Base-by-base conservation (phyloP, 768 basidiomycete genomes). In the Hygrocybe coccinea region DNA sequence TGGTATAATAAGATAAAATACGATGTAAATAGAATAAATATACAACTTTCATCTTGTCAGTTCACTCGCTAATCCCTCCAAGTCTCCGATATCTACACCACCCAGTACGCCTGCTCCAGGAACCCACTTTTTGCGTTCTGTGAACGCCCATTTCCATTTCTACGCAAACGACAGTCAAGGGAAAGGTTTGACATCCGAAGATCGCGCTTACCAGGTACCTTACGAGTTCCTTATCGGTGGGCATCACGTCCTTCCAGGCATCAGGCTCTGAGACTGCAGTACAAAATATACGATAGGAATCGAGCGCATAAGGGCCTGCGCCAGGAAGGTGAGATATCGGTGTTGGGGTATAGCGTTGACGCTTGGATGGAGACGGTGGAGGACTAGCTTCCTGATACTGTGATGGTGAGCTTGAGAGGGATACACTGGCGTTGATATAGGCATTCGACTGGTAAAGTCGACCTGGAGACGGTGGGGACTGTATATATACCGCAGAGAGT, bases 271-370 rank as follows among this genome's bases (percentile, higher is more conserved):
- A 54, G 59, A 69, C 54, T 38, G 56, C 59, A 57, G 67, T 69
- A 56, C 80, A 87, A 66, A 87, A 90, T 17, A 90, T 87, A 38
- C 86, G 77, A 61, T 87, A 87, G 4, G 85, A 88, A 64, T 90
- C 88, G 1, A 87, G 74, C 1, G 89, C 89, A 57, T 90, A 91
- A 2, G 74, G 71, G 0, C 89, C 87, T 1, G 83, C 74, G 0
- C 87, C 87, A 0, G 85, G 82, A 24, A 84, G 75, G 60, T 83
- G 78, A 38, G 81, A 80, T 52, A 83, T 69, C 10, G 78, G 71
- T 9, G 80, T 82, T 5, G 70, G 64, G 1, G 77, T 76, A 58
- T 82, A 83, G 41, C 65, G 60, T 29, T 52, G 54, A 46, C 59
- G 62, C 60, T 64, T 68, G 55, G 59, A 12, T 21, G 47, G 56